Conservation (phyloP, 2,329 filamentous ascomycete species). For the Pseudocercospora pini-densiflorae region DNA sequence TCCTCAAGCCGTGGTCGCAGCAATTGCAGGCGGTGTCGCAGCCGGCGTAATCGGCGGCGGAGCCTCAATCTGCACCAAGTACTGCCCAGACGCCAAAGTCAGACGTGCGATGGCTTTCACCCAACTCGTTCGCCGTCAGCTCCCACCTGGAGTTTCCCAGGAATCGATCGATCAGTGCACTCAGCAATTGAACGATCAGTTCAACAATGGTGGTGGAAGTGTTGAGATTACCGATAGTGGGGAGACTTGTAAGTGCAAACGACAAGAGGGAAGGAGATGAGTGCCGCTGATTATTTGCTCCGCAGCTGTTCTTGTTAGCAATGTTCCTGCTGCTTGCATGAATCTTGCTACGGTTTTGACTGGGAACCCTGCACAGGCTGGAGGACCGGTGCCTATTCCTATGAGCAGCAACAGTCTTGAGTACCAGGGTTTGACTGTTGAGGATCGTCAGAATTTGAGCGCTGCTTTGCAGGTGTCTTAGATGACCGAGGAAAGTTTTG, state of each 20-base stretch:
- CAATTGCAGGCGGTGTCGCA: constrained; percentile 9
- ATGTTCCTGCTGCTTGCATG: constrained; percentile 16
- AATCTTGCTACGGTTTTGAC: constrained; percentile 14
- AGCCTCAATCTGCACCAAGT: constrained; percentile 9
- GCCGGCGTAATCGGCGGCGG: constrained; percentile 11
- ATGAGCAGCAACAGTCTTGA: constrained; percentile 14
- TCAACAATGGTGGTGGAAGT: background rate
- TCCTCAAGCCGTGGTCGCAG: background rate
- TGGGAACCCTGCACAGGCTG: constrained; percentile 12
- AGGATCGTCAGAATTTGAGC: constrained; percentile 10
- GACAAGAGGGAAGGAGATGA: too few species aligned
- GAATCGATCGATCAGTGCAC: constrained; percentile 19
- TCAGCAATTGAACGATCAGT: constrained; percentile 13
- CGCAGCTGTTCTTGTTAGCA: constrained; percentile 12
- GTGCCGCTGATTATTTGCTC: background rate
- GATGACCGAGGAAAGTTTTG: background rate
- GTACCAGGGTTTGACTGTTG: constrained; percentile 9
- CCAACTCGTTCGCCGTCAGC: background rate
- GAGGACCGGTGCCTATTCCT: constrained; percentile 8
- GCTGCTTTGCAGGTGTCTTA: constrained; percentile 1
- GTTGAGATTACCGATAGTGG: constrained; percentile 10
- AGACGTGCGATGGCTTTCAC: background rate
- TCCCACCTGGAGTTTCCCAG: constrained; percentile 16
- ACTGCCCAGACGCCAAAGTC: constrained; percentile 3
- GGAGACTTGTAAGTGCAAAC: constrained; percentile 4